Conservation (phyloP, 176 grass and related monocot genomes). For the Oropetium thomaeum region DNA sequence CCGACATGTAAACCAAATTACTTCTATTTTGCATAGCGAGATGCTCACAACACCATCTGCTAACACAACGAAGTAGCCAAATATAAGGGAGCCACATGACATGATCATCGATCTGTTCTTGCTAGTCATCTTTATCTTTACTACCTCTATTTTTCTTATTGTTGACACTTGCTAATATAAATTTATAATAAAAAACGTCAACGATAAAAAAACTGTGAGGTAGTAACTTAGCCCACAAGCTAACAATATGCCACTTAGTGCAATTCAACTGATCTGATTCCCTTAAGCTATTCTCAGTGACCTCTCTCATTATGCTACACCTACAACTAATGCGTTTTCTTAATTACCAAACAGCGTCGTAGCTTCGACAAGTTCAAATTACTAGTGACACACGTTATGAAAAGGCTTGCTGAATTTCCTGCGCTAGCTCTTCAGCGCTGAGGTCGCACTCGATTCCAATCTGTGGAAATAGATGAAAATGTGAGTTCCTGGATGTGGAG, state of each 20-base stretch:
- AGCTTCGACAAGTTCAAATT: neutral
- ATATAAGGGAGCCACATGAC: neutral
- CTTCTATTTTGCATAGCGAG: neutral
- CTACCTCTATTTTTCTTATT: too few species aligned
- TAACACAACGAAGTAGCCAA: neutral
- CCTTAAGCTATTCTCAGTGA: neutral
- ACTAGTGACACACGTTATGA: conserved; percentile 14
- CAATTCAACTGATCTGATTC: neutral
- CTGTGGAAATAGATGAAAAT: conserved; percentile 29
- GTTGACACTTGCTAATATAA: too few species aligned
- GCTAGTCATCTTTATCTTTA: neutral
- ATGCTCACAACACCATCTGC: neutral
- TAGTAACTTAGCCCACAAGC: too few species aligned
- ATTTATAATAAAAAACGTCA: too few species aligned
- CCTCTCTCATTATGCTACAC: neutral
- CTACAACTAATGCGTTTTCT: neutral
- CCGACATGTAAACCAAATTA: neutral
- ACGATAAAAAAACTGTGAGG: too few species aligned
- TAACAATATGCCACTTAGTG: too few species aligned
- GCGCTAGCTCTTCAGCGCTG: conserved; percentile 78
- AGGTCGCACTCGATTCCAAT: conserved; percentile 91
- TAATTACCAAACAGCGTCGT: neutral
- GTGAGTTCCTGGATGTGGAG: too few species aligned
- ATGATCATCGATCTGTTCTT: neutral
- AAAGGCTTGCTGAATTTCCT: conserved; percentile 82